Conservation (phyloP, 2,329 filamentous ascomycete genomes). For the Calonectria pseudoreteaudii region DNA sequence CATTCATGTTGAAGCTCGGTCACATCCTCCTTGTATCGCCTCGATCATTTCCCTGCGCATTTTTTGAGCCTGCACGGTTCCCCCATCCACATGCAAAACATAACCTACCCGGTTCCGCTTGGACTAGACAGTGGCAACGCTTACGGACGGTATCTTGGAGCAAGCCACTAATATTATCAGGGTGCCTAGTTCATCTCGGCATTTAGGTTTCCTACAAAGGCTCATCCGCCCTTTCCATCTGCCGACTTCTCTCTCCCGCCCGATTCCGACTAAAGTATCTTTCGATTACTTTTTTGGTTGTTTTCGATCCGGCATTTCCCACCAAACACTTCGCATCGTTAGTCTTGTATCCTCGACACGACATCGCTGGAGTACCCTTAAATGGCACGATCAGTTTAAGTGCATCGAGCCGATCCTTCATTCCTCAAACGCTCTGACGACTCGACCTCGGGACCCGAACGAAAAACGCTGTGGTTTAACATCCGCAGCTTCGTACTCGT, state of each 20-base stretch:
- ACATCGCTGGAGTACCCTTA: slow-evolving; percentile 40
- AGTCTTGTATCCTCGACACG: slow-evolving; percentile 34
- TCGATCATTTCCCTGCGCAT: neutral
- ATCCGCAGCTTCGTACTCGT: slow-evolving; percentile 27
- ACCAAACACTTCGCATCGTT: slow-evolving; percentile 26
- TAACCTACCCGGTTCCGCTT: neutral
- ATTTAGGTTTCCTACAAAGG: neutral
- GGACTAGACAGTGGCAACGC: neutral
- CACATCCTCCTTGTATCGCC: neutral
- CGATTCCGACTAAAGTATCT: neutral
- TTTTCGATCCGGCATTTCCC: neutral
- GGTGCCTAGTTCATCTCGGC: slow-evolving; percentile 9
- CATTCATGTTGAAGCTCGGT: neutral
- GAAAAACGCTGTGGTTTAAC: slow-evolving; percentile 32
- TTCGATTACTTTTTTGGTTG: slow-evolving; percentile 8
- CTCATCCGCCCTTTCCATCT: neutral
- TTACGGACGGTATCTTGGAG: neutral
- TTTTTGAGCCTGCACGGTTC: neutral
- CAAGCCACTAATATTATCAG: neutral
- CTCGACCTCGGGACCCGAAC: slow-evolving; percentile 17
- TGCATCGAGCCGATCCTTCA: slow-evolving; percentile 32
- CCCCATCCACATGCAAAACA: neutral
- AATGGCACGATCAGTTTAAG: slow-evolving; percentile 48
- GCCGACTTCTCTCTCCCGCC: neutral
- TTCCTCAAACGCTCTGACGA: slow-evolving; percentile 21